Evolutionary conservation across 768 basidiomycete genomes (phyloP), one percentile per base, ranked within the genome.

Genomic region (Flagelloscypha sp.): DNA sequence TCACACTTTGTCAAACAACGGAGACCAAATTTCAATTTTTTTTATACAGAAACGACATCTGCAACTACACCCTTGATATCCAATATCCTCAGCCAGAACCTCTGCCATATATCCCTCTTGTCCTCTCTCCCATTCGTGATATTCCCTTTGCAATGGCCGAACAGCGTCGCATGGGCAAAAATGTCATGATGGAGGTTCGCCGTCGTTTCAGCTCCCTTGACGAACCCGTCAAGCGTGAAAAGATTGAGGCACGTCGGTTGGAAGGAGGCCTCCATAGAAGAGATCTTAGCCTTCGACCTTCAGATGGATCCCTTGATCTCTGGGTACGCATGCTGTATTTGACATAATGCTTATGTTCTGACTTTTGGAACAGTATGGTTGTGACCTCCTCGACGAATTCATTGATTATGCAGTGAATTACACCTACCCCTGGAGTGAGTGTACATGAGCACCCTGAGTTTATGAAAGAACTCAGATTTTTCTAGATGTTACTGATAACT

Each of bases 321-420:
- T 74, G 73, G 66, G 70, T 71, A 44, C 33, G 58, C 46, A 16
- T 22, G 33, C 32, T 12, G 36, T 15, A 13, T 29, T 30, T 30
- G 4, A 6, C 13, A 8, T 40, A 16, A 41, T 33, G 12, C 9
- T 7, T 33, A 44, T 37, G 37, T 33, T 32, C 12, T 35, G 31
- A 24, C 23, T 10, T 12, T 16, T 24, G n/a, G 29, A 37, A 30
- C 40, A 71, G 76, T 80, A 79, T 30, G 75, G 76, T 5, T 85
- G 84, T 54, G 62, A 74, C 36, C 50, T 84, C 8, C 66, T 72
- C 31, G 71, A 76, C 38, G 73, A 79, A 58, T 69, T 78, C 55
- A 47, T 80, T 21, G 82, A 84, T 54, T 84, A 84, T 44, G 78
- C 81, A 11, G 34, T 74, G 40, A 86, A 85, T 48, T 84, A 65